Percentiles rank a stretch among this genome's conserved stretches.
Conservation (phyloP, 768 basidiomycete species). For the Mycena galericulata region DNA sequence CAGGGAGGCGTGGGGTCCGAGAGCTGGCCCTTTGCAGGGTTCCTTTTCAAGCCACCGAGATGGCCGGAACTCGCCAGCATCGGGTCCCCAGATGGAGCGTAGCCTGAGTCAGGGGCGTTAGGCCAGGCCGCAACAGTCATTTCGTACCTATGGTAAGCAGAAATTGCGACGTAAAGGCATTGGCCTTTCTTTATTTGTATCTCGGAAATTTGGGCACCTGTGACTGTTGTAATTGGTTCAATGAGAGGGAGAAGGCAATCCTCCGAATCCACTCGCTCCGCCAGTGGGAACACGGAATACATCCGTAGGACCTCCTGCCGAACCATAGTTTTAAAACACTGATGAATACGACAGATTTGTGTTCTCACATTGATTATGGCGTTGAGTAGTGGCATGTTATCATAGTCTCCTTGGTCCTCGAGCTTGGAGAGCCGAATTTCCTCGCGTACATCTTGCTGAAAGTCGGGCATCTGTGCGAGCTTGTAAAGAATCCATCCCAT, state of each 20-base stretch:
- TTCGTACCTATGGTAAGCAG: slow-evolving; percentile 24
- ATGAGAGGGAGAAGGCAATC: too few species aligned
- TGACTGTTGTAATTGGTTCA: slow-evolving; percentile 19
- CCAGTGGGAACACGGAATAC: too few species aligned
- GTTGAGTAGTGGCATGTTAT: slow-evolving; percentile 10
- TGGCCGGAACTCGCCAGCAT: slow-evolving; percentile 37
- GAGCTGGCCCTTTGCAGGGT: slow-evolving; percentile 4
- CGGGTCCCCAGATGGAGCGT: slow-evolving; percentile 29
- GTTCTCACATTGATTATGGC: slow-evolving; percentile 17
- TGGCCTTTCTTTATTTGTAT: slow-evolving; percentile 28
- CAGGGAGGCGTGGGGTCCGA: slow-evolving; percentile 14
- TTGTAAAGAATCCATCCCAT: slow-evolving; percentile 6
- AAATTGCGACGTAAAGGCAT: slow-evolving; percentile 17
- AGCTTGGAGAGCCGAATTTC: background rate
- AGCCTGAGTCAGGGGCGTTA: slow-evolving; percentile 2
- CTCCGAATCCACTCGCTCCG: too few species aligned
- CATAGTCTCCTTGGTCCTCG: background rate
- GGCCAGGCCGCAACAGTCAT: too few species aligned
- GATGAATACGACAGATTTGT: rapidly evolving
- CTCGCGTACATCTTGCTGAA: background rate
- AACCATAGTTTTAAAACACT: too few species aligned
- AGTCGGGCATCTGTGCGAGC: slow-evolving; percentile 3
- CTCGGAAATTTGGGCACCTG: slow-evolving; percentile 23
- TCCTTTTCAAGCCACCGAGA: slow-evolving; percentile 12
- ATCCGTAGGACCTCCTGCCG: slow-evolving; percentile 7